Evolutionary conservation across 768 basidiomycete species (phyloP).

Genomic region (Boletus sp.): DNA sequence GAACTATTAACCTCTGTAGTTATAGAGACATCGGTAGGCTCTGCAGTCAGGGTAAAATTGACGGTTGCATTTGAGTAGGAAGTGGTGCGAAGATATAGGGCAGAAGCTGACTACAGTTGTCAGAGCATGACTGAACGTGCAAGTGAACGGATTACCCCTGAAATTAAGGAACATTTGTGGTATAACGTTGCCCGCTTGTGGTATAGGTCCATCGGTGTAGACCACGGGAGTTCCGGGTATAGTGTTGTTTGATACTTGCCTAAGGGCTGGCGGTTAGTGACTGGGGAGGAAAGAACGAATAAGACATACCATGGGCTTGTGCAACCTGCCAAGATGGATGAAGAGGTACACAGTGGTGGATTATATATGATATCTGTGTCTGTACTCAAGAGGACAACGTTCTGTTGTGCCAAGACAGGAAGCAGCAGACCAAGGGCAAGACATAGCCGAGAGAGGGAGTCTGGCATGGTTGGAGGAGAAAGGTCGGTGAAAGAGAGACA

Average conservation of each 20-base stretch:
- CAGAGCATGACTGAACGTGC: neutral
- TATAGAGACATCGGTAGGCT: conserved; percentile 35
- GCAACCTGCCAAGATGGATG: conserved; percentile 14
- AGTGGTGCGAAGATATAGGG: conserved; percentile 44
- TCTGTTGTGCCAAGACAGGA: conserved; percentile 16
- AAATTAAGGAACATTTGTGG: conserved; percentile 60
- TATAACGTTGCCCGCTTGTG: conserved; percentile 41
- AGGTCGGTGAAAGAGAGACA: neutral
- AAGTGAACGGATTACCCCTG: conserved; percentile 38
- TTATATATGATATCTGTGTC: conserved; percentile 28
- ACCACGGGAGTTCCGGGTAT: conserved; percentile 15
- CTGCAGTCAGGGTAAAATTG: conserved; percentile 48
- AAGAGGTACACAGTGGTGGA: conserved; percentile 22
- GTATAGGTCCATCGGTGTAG: conserved; percentile 44
- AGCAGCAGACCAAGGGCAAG: conserved; percentile 13
- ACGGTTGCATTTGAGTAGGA: conserved; percentile 48
- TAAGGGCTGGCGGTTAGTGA: conserved; percentile 1
- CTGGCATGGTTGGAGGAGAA: conserved; percentile 18
- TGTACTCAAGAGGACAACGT: conserved; percentile 23
- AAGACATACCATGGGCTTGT: conserved; percentile 27
- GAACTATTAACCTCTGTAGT: conserved; percentile 42
- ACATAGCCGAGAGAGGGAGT: conserved; percentile 18
- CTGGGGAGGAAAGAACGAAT: too few relatives aligned
- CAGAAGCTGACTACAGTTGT: conserved; percentile 36
- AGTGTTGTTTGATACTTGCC: conserved; percentile 22